phyloP scores from a whole-genome alignment of 2,329 filamentous ascomycete species.

The Hypoxylon sp. region DNA sequence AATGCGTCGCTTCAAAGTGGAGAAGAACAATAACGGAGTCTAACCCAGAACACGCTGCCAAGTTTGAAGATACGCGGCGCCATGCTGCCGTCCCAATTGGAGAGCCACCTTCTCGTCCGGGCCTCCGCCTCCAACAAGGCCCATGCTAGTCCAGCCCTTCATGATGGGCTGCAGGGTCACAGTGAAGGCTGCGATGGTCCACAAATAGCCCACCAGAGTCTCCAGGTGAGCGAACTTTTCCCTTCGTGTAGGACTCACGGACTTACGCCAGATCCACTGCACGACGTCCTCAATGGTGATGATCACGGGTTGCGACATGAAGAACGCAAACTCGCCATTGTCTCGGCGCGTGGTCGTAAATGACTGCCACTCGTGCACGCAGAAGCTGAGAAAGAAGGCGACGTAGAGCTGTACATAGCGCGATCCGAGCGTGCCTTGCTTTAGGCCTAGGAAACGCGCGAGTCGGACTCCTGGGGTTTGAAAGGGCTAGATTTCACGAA shows the following conservation, averaged over 20 bases:
- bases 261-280: slow-evolving; percentile 31
- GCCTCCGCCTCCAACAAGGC: slow-evolving; percentile 19
- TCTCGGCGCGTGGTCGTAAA: slow-evolving; percentile 28
- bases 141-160: slow-evolving; percentile 25
- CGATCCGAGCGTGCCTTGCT: slow-evolving; percentile 39
- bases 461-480: slow-evolving; percentile 34
- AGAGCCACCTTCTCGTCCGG: slow-evolving; percentile 26
- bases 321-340: slow-evolving; percentile 38
- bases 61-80: slow-evolving; percentile 18
- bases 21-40: background rate
- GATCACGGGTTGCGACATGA: slow-evolving; percentile 42
- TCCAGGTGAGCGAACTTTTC: slow-evolving; percentile 21
- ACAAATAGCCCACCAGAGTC: slow-evolving; percentile 28
- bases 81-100: slow-evolving; percentile 23
- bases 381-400: slow-evolving; percentile 41
- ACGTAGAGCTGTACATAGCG: slow-evolving; percentile 42
- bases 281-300: slow-evolving; percentile 42
- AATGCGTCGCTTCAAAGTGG: background rate
- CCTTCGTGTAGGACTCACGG: slow-evolving; percentile 15
- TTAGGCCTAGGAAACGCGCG: slow-evolving; percentile 27
- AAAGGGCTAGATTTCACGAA: slow-evolving; percentile 11
- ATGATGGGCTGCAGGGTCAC: slow-evolving; percentile 29
- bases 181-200: slow-evolving; percentile 36
- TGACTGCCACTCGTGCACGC: slow-evolving; percentile 32
- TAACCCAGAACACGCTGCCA: background rate